Evolutionary conservation across 768 basidiomycete species (phyloP).

Genomic region (Suillus placidus): DNA sequence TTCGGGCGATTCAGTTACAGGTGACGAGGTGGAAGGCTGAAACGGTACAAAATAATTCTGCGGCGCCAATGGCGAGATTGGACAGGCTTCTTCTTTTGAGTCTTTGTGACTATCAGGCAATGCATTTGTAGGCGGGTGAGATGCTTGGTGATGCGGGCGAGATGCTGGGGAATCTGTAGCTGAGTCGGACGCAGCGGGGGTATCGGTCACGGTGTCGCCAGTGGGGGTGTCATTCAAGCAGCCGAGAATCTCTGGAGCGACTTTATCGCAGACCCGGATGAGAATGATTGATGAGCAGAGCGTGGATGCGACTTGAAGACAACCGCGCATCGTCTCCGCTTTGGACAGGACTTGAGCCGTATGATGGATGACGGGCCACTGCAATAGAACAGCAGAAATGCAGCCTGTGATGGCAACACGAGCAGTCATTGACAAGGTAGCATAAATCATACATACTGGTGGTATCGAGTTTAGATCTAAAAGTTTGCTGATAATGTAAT

Average conservation of each 20-base stretch:
- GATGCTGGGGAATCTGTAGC: neutral
- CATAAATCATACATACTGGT: neutral
- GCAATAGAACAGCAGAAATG: neutral
- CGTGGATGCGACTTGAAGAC: neutral
- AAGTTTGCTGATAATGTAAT: neutral
- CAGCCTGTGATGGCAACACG: neutral
- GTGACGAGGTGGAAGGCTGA: too few species aligned
- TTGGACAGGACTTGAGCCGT: neutral
- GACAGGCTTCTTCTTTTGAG: too few species aligned
- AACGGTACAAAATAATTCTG: too few species aligned
- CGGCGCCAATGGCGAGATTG: too few species aligned
- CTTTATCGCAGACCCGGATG: neutral
- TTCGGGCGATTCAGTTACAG: too few species aligned
- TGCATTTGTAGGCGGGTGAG: too few species aligned
- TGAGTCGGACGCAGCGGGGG: neutral
- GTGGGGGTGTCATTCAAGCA: too few species aligned
- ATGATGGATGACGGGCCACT: too few species aligned
- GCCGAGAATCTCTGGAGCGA: neutral
- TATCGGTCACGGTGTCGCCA: too few species aligned
- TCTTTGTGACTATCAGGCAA: too few species aligned
- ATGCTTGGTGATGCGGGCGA: too few species aligned
- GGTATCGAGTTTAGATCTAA: neutral
- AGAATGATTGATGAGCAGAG: neutral
- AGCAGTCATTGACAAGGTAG: neutral
- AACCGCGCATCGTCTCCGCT: neutral